Conservation (phyloP, 192 early-diverging fungal genomes). For the Coemansia sp. region DNA sequence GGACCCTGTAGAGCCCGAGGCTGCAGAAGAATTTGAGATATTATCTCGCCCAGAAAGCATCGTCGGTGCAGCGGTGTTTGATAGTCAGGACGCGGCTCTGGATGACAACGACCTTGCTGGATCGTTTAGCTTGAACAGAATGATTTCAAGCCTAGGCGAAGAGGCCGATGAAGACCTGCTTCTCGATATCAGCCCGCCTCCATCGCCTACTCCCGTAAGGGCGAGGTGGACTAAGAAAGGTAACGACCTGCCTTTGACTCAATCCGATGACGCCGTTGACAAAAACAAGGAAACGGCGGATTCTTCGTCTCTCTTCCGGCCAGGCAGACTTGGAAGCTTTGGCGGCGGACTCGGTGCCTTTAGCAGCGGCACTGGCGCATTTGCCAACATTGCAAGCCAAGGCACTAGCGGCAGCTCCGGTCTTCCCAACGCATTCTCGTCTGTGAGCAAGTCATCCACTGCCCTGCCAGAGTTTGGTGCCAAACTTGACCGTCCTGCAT, state of each 20-base stretch:
- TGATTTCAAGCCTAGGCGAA: not conserved
- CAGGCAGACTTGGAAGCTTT: constrained; percentile 32
- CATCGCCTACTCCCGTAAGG: not conserved
- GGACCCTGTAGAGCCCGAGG: constrained; percentile 6
- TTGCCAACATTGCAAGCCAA: constrained; percentile 4
- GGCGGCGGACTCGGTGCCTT: constrained; percentile 8
- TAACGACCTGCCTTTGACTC: not conserved
- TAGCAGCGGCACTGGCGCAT: not conserved
- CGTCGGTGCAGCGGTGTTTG: not conserved
- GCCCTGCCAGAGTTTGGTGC: constrained; percentile 27
- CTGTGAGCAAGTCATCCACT: not conserved
- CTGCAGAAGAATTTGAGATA: constrained; percentile 29
- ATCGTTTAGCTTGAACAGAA: not conserved
- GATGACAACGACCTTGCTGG: not conserved
- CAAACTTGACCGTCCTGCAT: constrained; percentile 38
- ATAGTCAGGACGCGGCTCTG: constrained; percentile 5
- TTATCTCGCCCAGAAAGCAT: constrained; percentile 21
- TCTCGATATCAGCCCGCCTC: not conserved
- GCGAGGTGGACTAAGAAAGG: not conserved
- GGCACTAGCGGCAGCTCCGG: not conserved
- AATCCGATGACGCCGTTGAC: not conserved
- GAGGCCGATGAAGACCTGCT: constrained; percentile 3
- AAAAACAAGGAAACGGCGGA: not conserved
- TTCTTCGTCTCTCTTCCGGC: constrained; percentile 33
- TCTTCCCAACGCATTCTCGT: constrained; percentile 39